phyloP scores from a whole-genome alignment of 2,329 filamentous ascomycete species.

The Metarhizium sp. region DNA sequence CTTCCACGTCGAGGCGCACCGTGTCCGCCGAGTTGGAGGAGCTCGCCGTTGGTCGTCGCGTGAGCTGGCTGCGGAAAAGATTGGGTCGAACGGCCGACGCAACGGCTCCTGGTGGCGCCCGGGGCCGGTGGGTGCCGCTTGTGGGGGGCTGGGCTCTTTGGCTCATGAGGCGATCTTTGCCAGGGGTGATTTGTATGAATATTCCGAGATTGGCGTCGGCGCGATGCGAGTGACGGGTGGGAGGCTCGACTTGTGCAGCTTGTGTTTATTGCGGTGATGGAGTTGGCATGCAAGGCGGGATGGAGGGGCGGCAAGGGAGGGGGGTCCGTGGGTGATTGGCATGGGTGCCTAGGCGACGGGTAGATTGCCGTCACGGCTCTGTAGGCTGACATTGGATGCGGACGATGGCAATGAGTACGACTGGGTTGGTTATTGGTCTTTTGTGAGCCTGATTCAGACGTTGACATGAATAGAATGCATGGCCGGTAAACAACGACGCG shows the following conservation, averaged over 20 bases:
- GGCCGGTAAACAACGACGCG: no score
- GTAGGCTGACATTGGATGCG: no score
- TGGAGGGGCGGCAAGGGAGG: not conserved
- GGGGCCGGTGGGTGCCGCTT: conserved; percentile 1
- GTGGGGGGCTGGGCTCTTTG: not conserved
- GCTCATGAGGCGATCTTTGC: not conserved
- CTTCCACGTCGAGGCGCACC: conserved; percentile 38
- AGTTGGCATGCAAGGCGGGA: not conserved
- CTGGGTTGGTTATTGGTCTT: no score
- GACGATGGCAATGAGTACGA: no score
- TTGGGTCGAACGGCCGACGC: conserved; percentile 22
- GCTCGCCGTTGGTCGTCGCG: conserved; percentile 42
- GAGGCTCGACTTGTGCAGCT: no score
- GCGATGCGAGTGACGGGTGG: no score
- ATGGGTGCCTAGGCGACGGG: not conserved
- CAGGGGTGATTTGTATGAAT: not conserved
- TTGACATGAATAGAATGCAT: no score
- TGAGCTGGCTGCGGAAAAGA: conserved; percentile 51
- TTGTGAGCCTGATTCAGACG: no score
- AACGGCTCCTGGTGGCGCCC: not conserved
- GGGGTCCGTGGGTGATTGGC: not conserved
- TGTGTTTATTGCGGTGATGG: no score
- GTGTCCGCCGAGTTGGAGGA: conserved; percentile 32
- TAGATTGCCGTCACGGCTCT: no score
- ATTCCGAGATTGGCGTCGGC: not conserved